Base-by-base conservation (phyloP, 257 asterid species). In the Solanum ossicruentum region DNA sequence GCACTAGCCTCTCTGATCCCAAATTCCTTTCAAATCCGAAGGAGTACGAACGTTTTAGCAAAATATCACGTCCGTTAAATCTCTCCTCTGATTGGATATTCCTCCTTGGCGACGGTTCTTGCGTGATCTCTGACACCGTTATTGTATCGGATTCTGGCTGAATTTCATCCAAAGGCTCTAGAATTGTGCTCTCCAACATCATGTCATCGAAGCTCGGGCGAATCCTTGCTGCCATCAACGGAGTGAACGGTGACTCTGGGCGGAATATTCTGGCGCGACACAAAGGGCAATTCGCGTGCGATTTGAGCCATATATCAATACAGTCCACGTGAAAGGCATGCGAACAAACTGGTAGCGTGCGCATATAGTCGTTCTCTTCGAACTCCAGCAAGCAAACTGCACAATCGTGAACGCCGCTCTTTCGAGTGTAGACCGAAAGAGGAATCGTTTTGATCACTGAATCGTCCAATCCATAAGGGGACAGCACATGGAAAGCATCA, bases 281-380 rank as follows among this genome's bases (percentile, higher is more conserved):
- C 79, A 97, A 89, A 10, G 99, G 99, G 84, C 99, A 97, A 78
- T 97, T 95, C 17, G 98, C 98, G 89, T 97, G 98, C 5, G 99
- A 97, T n/a, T 95, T 83, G 0, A 97, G 91, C 99, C 99, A 97
- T 51, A 93, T 93, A 26, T 97, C 99, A 15, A 97, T 95, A 58
- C 99, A 97, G 73, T 97, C 99, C 17, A 97, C 98, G 87, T 97
- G 99, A 73, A 97, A 97, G 12, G 94, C 91, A 88, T 95, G 99
- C 0, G 94, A 79, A 83, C 99, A 97, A 6, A 89, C 92, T 36
- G 99, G 99, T 26, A 97, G 95, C 2, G 98, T 97, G 0, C 99
- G 97, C 45, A 97, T 90, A 86, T 94, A 94, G 70, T 97, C 99
- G 83, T 93, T 80, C 12, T 87, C 94, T 70, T 94, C 98, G 86